These are phyloP conservation scores for Fusarium tjaetaba DNA, from an alignment of 2,329 filamentous ascomycete genomes.

Conservation along the genomic window DNA sequence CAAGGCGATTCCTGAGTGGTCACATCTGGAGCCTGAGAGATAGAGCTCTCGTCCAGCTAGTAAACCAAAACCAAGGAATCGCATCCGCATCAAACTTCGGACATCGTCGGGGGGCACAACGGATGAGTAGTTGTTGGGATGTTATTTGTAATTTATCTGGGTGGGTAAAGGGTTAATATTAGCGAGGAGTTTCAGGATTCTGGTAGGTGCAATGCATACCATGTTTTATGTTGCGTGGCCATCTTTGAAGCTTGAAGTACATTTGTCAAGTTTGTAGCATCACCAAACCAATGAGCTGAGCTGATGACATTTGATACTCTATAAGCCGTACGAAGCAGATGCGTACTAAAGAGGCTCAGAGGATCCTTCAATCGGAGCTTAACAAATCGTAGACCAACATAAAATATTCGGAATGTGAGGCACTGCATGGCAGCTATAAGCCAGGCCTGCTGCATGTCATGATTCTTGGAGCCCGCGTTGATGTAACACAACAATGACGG, in stretches of 20 bases:
- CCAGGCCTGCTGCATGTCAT: neutral
- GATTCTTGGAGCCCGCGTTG: too few species aligned
- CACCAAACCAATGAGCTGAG: neutral
- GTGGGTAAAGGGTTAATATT: neutral
- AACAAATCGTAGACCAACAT: neutral
- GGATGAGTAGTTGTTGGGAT: neutral
- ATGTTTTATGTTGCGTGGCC: neutral
- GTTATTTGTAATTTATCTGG: neutral
- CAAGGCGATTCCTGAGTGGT: slow-evolving; percentile 93
- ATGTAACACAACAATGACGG: neutral
- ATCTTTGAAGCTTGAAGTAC: neutral
- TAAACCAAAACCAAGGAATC: slow-evolving; percentile 12
- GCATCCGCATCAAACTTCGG: slow-evolving; percentile 12
- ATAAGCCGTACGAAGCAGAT: neutral
- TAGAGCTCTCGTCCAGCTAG: slow-evolving; percentile 42
- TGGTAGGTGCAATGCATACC: slow-evolving; percentile 1
- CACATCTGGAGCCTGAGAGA: slow-evolving; percentile 65
- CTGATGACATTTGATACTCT: neutral
- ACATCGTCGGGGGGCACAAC: neutral
- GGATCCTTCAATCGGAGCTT: neutral
- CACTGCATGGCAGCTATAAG: neutral
- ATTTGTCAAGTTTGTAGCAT: neutral
- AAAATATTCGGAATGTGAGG: neutral
- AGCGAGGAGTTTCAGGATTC: slow-evolving; percentile 38
- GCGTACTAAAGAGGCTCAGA: neutral